Base-by-base conservation (phyloP, 2,329 filamentous ascomycete species). In the Xylariales sp. region DNA sequence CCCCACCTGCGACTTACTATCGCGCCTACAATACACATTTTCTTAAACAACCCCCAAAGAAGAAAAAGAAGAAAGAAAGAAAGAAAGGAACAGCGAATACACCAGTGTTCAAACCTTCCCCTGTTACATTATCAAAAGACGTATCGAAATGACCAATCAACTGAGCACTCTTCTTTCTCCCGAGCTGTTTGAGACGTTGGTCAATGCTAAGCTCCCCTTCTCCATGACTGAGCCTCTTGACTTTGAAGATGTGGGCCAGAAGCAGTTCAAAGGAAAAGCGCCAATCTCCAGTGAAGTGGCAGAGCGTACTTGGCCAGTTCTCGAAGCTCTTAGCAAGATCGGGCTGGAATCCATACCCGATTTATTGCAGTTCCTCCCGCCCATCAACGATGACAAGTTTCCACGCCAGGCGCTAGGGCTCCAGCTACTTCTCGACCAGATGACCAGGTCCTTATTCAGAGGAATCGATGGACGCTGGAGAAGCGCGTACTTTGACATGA, bases 151-250 rank as follows among this genome's bases (percentile, higher is more conserved):
- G 30, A 17, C 30, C 16, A 17, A 33, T 33, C n/a, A 19, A 19
- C 11, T 19, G 30, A 33, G 17, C n/a, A 33, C 30, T 33, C 30
- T 33, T 33, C 30, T 33, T 10, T 18, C 30, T 10, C 30, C 30
- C 20, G 30, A 33, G 20, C 30, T 33, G n/a, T 25, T 25, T 25
- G 23, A 25, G 23, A 25, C 23, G 23, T n/a, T 25, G 23, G 23
- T 25, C 23, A 25, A 25, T 25, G 23, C 23, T n/a, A 25, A n/a
- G 23, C 23, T 25, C 23, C 23, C 23, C n/a, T 25, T 25, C 23
- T 25, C 23, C 23, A 25, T 25, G 23, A 25, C 23, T 8, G 23
- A 25, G 23, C 23, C 23, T 8, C 23, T 25, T 25, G 23, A 25
- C 23, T 25, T 25, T 25, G 23, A 25, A 25, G 23, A 25, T n/a